These are phyloP conservation scores for Pseudocercospora crystallina DNA, from an alignment of 2,329 filamentous ascomycete species.

Conservation along the genomic window DNA sequence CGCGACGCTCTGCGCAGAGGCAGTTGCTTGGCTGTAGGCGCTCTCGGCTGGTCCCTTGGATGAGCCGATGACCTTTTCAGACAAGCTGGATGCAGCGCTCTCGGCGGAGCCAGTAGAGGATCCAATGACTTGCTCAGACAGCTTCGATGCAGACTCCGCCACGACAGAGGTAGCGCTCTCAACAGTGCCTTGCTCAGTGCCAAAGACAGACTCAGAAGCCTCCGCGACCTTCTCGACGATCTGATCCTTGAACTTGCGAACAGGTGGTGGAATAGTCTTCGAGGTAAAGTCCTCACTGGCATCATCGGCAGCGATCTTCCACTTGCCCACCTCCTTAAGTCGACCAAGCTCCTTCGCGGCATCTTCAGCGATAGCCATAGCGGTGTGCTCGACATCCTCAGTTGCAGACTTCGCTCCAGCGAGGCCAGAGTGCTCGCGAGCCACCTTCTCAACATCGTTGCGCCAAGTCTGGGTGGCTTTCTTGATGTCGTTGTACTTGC, in stretches of 20 bases:
- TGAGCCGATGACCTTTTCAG: conserved; percentile 21
- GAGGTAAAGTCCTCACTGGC: conserved; percentile 75
- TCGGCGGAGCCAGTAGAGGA: conserved; percentile 47
- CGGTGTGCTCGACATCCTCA: conserved; percentile 70
- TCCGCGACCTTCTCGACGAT: conserved; percentile 33
- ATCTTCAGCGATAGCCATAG: conserved; percentile 75
- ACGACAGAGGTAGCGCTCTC: conserved; percentile 38
- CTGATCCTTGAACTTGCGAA: conserved; percentile 45
- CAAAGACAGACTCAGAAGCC: conserved; percentile 37
- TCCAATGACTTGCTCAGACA: conserved; percentile 28
- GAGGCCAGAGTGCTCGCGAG: conserved; percentile 68
- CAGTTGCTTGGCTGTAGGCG: conserved; percentile 52
- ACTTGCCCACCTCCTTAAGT: conserved; percentile 79
- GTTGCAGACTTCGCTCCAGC: conserved; percentile 66
- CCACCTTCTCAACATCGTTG: conserved; percentile 73
- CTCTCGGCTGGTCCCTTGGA: conserved; percentile 52
- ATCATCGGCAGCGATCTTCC: conserved; percentile 78
- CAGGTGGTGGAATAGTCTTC: conserved; percentile 61
- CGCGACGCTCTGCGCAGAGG: conserved; percentile 17
- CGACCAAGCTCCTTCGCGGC: conserved; percentile 77
- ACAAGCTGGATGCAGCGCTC: conserved; percentile 36
- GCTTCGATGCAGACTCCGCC: conserved; percentile 30
- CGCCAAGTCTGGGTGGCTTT: conserved; percentile 82
- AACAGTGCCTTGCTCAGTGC: conserved; percentile 36
- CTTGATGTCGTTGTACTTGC: conserved; percentile 87